These are phyloP conservation scores for Testicularia cyperi DNA, from an alignment of 1,284 basidiomycete species.

Conservation along the genomic window DNA sequence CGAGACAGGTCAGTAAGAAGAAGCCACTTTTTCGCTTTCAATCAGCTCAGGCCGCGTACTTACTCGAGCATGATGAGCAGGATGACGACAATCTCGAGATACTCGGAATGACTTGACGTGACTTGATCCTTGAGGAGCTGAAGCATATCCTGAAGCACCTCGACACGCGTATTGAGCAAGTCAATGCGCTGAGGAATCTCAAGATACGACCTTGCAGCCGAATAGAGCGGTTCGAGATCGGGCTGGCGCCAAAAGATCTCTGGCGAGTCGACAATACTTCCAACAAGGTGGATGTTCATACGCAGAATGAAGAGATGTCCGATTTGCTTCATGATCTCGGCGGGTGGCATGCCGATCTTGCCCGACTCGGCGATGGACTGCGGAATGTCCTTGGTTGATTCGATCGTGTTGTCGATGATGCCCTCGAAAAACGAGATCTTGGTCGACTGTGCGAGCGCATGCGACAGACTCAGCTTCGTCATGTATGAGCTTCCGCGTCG, in stretches of 20 bases:
- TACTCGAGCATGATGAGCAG: slow-evolving; percentile 80
- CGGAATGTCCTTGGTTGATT: slow-evolving; percentile 94
- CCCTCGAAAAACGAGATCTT: slow-evolving; percentile 79
- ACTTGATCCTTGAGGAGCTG: slow-evolving; percentile 92
- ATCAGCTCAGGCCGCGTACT: slow-evolving; percentile 3
- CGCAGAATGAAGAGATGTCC: slow-evolving; percentile 83
- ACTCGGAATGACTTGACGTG: slow-evolving; percentile 84
- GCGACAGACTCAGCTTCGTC: slow-evolving; percentile 92
- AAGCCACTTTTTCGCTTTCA: too few species aligned
- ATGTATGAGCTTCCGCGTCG: slow-evolving; percentile 93
- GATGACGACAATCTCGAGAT: slow-evolving; percentile 93
- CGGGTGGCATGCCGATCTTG: slow-evolving; percentile 71
- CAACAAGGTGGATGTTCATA: slow-evolving; percentile 93
- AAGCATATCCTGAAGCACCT: slow-evolving; percentile 93
- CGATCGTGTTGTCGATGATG: slow-evolving; percentile 87
- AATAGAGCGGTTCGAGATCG: slow-evolving; percentile 91
- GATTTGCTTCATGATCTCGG: slow-evolving; percentile 95
- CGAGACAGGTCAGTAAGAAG: not conserved
- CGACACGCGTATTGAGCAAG: slow-evolving; percentile 87
- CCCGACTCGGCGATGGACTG: slow-evolving; percentile 90
- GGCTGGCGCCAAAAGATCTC: slow-evolving; percentile 82
- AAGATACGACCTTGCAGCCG: slow-evolving; percentile 79
- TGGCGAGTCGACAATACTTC: slow-evolving; percentile 90
- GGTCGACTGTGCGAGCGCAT: slow-evolving; percentile 91
- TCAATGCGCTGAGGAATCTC: slow-evolving; percentile 94